These are phyloP conservation scores for Cicer bijugum DNA, from an alignment of 306 rosid genomes.

Conservation along the genomic window DNA sequence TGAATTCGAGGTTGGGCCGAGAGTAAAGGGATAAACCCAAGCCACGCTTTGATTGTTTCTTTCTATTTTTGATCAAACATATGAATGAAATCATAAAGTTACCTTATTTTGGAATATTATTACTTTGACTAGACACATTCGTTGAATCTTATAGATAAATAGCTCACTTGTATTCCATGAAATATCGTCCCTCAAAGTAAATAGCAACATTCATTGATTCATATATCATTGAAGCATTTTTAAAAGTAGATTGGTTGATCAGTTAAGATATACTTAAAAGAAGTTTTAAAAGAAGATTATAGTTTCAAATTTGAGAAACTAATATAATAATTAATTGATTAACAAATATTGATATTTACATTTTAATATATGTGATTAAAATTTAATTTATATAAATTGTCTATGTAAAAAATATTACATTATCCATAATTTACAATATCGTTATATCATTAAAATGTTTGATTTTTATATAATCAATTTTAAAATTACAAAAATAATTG, in stretches of 20 bases:
- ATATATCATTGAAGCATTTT: neutral
- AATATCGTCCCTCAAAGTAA: neutral
- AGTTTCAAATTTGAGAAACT: too few relatives aligned
- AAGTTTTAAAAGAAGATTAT: too few relatives aligned
- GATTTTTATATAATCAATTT: too few relatives aligned
- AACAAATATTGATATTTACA: too few relatives aligned
- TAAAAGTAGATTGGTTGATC: neutral
- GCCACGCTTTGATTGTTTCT: neutral
- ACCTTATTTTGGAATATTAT: slow-evolving; percentile 21
- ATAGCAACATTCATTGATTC: slow-evolving; percentile 22
- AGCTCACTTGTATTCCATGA: neutral
- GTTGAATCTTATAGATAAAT: neutral
- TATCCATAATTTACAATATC: too few relatives aligned
- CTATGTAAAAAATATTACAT: too few relatives aligned
- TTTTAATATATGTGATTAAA: too few relatives aligned
- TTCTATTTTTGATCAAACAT: slow-evolving; percentile 42
- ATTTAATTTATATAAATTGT: too few relatives aligned
- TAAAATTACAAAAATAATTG: too few relatives aligned
- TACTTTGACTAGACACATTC: slow-evolving; percentile 29
- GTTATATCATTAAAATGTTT: too few relatives aligned
- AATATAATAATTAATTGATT: too few relatives aligned
- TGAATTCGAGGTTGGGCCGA: neutral
- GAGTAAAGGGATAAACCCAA: slow-evolving; percentile 10
- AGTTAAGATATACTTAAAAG: too few relatives aligned
- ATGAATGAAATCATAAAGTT: slow-evolving; percentile 18